Evolutionary conservation across 768 basidiomycete genomes (phyloP), one percentile per base, ranked within the genome.

Genomic region (Rhizopogon sp.): DNA sequence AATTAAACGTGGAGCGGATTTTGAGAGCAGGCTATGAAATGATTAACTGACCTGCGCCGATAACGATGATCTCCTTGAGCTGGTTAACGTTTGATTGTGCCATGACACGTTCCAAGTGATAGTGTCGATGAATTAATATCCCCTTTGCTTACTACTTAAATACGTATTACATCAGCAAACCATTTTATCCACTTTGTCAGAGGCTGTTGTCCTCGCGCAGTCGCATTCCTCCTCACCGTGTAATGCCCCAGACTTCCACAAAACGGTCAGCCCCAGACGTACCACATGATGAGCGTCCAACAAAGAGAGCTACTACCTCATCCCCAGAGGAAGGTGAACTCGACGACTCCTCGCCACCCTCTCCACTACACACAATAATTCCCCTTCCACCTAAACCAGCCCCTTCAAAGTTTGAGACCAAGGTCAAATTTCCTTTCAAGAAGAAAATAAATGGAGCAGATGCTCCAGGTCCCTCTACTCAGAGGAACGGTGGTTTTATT

Each of bases 261-360:
- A 90, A 90, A 72, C 79, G 89, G 56, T 73, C 71, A 52, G 83
- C 84, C 29, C 83, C 83, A 39, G 67, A 70, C 46, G 81, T 84
- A 13, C 76, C 81, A 44, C 71, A 73, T 2, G 70, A 74, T 55
- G 68, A 71, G 39, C 76, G 85, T 50, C 76, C 80, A 9, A 39
- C 68, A 5, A 90, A 90, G 64, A 77, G 86, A 43, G 73, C 66
- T 17, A 74, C 76, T 8, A 78, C 84, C 2, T 85, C 71, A 1
- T 77, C 88, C 1, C 88, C 88, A 49, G 90, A 92, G 69, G 90
- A 92, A 66, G 90, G 90, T 56, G 90, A 92, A 62, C 72, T 92
- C 47, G 88, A 89, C 70, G 88, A 90, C 66, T 72, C 68, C 41
- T 64, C 59, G 7, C 45, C 61, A 47, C 57, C 50, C 31, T 44